Evolutionary conservation across 257 asterid genomes (phyloP).

Genomic region (Fraxinus anomala): DNA sequence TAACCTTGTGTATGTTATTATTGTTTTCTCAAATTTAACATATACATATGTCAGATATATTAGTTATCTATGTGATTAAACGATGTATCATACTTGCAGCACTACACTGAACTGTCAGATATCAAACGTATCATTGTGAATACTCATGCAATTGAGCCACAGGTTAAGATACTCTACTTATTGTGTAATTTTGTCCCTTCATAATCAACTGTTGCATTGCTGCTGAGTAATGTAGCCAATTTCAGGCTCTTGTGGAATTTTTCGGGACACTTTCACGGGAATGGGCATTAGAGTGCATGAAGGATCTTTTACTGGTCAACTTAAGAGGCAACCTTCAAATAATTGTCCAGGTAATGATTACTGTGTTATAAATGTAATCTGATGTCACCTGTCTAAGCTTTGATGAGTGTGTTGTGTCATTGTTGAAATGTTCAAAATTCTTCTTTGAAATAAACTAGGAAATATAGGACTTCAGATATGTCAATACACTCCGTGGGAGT

Average conservation of each 20-base stretch:
- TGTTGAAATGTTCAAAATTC: slow-evolving; percentile 5
- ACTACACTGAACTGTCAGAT: slow-evolving; percentile 81
- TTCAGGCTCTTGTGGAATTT: slow-evolving; percentile 84
- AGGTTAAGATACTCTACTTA: slow-evolving; percentile 42
- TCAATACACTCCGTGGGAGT: background rate
- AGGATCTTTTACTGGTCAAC: slow-evolving; percentile 82
- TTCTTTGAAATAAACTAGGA: background rate
- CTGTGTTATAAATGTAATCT: slow-evolving; percentile 6
- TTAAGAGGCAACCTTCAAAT: slow-evolving; percentile 94
- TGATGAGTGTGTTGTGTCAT: background rate
- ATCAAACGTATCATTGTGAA: slow-evolving; percentile 91
- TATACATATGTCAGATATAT: no score
- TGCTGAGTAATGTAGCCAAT: slow-evolving; percentile 28
- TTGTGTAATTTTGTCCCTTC: slow-evolving; percentile 7
- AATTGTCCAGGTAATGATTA: slow-evolving; percentile 76
- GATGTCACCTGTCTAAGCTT: background rate
- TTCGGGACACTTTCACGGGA: slow-evolving; percentile 88
- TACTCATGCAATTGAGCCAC: slow-evolving; percentile 98
- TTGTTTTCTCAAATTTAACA: no score
- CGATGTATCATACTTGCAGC: slow-evolving; percentile 51
- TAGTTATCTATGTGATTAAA: no score
- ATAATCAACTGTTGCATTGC: background rate
- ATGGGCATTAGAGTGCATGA: slow-evolving; percentile 98
- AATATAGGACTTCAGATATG: slow-evolving; percentile 8
- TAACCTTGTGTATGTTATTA: no score